Evolutionary conservation across 306 rosid species (phyloP).

Genomic region (Malus orientalis): DNA sequence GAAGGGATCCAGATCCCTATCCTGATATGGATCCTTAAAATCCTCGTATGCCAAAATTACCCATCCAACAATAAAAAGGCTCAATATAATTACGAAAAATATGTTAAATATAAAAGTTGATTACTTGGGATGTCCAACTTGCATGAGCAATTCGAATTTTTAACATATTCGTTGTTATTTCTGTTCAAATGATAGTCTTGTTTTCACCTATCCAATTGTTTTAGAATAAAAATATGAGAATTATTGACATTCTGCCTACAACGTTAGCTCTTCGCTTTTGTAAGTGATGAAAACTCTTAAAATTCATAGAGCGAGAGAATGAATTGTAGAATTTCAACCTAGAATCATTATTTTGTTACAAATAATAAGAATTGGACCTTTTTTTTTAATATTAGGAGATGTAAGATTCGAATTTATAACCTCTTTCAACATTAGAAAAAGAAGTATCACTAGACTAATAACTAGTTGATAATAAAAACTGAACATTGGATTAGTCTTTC

Average conservation of each 20-base stretch:
- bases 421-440: no score
- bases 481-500: not conserved
- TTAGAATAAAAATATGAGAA: not conserved
- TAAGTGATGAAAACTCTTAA: no score
- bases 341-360: not conserved
- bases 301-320: no score
- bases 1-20: no score
- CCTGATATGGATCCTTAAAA: no score
- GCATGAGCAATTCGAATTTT: not conserved
- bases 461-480: no score
- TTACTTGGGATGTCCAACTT: not conserved
- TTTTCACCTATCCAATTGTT: not conserved
- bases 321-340: not conserved
- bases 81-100: not conserved
- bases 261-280: no score
- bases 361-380: not conserved
- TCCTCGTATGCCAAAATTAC: not conserved
- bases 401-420: no score
- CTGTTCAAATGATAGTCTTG: not conserved
- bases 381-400: no score
- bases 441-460: no score
- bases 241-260: not conserved
- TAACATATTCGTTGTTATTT: not conserved
- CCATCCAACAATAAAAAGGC: not conserved
- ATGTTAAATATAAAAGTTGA: not conserved